phyloP scores from a whole-genome alignment of 2,329 filamentous ascomycete species.

The Pseudohalonectria lignicola region DNA sequence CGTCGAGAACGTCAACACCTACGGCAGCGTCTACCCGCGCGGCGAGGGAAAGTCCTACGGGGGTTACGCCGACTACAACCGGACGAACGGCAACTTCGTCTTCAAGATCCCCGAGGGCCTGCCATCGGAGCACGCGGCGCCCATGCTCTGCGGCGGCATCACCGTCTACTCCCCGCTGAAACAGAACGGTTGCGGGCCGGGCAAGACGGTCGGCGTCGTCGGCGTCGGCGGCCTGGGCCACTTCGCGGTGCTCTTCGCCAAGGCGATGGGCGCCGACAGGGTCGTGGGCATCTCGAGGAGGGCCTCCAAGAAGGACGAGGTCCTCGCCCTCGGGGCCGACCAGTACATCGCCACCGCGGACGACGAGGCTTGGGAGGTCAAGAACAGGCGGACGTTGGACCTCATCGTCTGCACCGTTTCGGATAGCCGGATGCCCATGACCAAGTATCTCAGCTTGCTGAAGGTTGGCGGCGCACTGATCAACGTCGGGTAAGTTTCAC shows the following conservation, averaged over 20 bases:
- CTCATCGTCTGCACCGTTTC: slow-evolving; percentile 50
- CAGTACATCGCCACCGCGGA: slow-evolving; percentile 24
- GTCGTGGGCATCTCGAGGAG: slow-evolving; percentile 8
- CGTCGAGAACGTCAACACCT: slow-evolving; percentile 5
- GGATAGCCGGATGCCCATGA: slow-evolving; percentile 43
- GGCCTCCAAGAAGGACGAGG: slow-evolving; percentile 7
- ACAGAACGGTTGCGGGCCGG: slow-evolving; percentile 4
- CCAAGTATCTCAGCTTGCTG: slow-evolving; percentile 50
- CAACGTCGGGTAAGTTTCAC: slow-evolving; percentile 39
- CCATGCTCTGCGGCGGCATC: slow-evolving; percentile 12
- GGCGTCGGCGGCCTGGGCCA: slow-evolving; percentile 11
- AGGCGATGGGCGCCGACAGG: slow-evolving; percentile 8
- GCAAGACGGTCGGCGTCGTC: slow-evolving; percentile 7
- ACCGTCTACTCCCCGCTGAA: slow-evolving; percentile 8
- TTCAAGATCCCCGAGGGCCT: slow-evolving; percentile 13
- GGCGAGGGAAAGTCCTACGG: slow-evolving; percentile 26
- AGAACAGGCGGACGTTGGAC: slow-evolving; percentile 39
- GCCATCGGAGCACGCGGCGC: slow-evolving; percentile 10
- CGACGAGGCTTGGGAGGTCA: slow-evolving; percentile 42
- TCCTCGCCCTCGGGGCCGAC: slow-evolving; percentile 7
- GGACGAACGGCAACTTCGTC: slow-evolving; percentile 28
- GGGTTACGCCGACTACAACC: slow-evolving; percentile 12
- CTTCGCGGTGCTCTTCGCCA: slow-evolving; percentile 9
- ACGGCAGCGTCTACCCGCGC: slow-evolving; percentile 5
- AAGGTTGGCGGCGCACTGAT: slow-evolving; percentile 57